Evolutionary conservation across 1,139 yeast species (phyloP), one percentile per base, ranked within the genome.

Genomic region (Debaryomycetaceae sp.): DNA sequence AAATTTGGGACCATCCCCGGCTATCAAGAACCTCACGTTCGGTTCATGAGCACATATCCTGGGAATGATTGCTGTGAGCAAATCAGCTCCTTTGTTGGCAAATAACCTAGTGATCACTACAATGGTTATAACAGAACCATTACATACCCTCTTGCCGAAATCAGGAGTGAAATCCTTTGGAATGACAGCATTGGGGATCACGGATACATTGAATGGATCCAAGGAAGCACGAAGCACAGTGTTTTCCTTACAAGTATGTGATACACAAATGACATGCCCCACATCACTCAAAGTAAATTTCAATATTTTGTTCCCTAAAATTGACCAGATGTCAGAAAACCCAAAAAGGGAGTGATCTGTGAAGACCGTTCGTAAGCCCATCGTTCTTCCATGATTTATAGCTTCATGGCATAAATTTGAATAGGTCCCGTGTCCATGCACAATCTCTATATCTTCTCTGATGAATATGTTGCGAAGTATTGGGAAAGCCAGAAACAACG

Each of bases 341-440:
- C 99, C 99, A 68, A 90, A 93, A 34, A 95, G 67, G 0, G 98
- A 91, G 60, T 95, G 99, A 59, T 95, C 99, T 0, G 99, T 95
- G 54, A 93, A 85, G 1, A 93, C 93, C 0, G 99, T 89, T 48
- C 81, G 81, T 47, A 91, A 67, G 0, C 98, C 98, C 97, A 95
- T 87, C 1, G 96, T 86, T 34, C 93, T 75, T 0, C 89, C 98
- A 60, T 93, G 99, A 22, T 91, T 68, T 17, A 93, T 81, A 0
- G 93, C 93, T 59, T 95, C 99, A 53, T 87, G 95, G 40, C 97
- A 88, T 49, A 95, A 66, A 13, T 89, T 80, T 37, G 96, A 84
- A 57, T 87, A 80, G 34, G 96, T 84, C 0, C 96, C 99, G 66
- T 95, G 99, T 9, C 97, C 96, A 62, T 95, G 99, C 4, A 95